A percentile compares a stretch with the other conserved stretches of the same genome.
Evolutionary conservation across 768 basidiomycete genomes (phyloP).

Genomic region (Auricularia heimuer): DNA sequence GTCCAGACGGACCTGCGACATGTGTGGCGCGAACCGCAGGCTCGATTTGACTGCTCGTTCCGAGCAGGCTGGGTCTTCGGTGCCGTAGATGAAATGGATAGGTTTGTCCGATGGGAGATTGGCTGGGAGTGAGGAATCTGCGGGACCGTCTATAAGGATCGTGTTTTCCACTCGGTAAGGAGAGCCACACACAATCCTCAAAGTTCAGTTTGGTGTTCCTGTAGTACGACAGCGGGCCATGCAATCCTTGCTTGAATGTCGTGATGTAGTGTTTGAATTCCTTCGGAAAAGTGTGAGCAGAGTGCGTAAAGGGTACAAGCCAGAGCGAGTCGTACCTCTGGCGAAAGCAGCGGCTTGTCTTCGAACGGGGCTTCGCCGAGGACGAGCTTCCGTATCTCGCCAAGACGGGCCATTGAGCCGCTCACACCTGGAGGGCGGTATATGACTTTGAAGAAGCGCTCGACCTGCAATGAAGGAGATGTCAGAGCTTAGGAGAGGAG

Average conservation of each 20-base stretch:
- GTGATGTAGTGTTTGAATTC: constrained; percentile 46
- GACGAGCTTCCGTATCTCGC: neutral
- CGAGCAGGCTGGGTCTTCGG: constrained; percentile 39
- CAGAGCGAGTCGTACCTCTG: neutral
- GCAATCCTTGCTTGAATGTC: constrained; percentile 41
- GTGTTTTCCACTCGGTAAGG: neutral
- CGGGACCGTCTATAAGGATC: neutral
- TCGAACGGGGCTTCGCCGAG: neutral
- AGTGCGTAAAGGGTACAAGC: neutral
- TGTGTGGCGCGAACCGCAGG: constrained; percentile 39
- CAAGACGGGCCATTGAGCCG: neutral
- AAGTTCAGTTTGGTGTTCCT: constrained; percentile 50
- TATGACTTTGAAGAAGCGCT: neutral
- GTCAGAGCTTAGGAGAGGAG: neutral
- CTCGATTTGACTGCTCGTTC: constrained; percentile 26
- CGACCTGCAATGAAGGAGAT: neutral
- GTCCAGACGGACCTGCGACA: constrained; percentile 44
- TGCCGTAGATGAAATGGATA: constrained; percentile 53
- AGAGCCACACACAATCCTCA: constrained; percentile 43
- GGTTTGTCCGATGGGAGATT: constrained; percentile 40
- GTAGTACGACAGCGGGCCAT: constrained; percentile 71
- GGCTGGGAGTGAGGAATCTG: constrained; percentile 24
- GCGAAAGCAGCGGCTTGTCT: neutral
- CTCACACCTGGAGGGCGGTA: neutral
- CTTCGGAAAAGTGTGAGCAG: constrained; percentile 23